Base-by-base conservation (phyloP, 176 grass and related monocot genomes). In the Phoenix dactylifera region DNA sequence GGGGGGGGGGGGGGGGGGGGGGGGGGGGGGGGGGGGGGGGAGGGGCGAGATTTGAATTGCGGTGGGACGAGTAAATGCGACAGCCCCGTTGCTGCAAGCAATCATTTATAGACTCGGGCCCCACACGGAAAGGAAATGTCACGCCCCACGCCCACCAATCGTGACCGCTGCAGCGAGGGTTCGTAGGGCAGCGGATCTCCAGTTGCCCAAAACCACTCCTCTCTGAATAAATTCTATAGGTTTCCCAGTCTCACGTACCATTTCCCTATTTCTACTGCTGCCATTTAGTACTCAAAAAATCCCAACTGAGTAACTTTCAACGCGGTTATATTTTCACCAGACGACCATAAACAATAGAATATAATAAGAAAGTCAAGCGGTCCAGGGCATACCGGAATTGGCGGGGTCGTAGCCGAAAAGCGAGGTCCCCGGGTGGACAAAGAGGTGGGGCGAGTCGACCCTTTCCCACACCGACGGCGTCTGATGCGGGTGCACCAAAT, bases 381-480 rank as follows among this genome's bases (percentile, higher is more conserved):
- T 10, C 35, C 35, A 9, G 3, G 9, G 35, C 10, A 12, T 88
- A 89, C 86, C 77, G 66, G 81, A 85, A 72, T 79, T 70, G 70
- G 81, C 52, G 22, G 81, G 55, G 69, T 82, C 82, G 18, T 86
- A 90, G 67, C 75, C 79, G 20, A 82, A 86, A 64, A 90, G 74
- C 29, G 79, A 86, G 9, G 82, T 67, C 24, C 30, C 77, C n/a
- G 79, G 53, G 69, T 73, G 74, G 79, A 76, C 65, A 29, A 85
- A 82, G 60, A 39, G 64, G 20, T 79, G 55, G 22, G 77, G 69
- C 16, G 85, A 75, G 39, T 69, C 72, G n/a, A 44, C 76, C 0
- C 72, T 82, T 72, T 82, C 79, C 85, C 87, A 90, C 35, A 65
- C 57, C 2, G 70, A 59, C 1, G 22, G 22, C 24, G 22, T 7